These are phyloP conservation scores for Silene noctiflora DNA, from an alignment of 179 eudicot species.

Conservation along the genomic window DNA sequence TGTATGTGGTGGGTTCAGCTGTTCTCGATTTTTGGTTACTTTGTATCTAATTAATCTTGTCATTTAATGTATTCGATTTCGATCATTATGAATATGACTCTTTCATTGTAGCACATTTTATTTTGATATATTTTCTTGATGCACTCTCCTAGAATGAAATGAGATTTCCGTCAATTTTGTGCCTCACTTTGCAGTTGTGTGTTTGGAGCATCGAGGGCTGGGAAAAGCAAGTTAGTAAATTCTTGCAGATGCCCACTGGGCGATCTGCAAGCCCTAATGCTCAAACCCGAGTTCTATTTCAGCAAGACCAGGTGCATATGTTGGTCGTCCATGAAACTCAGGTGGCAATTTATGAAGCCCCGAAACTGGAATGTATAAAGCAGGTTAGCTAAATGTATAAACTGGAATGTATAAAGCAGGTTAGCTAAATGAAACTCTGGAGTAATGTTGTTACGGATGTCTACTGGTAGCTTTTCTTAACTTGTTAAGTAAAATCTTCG, in stretches of 20 bases:
- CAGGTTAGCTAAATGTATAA: conserved; percentile 42
- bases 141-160: neutral
- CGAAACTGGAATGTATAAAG: conserved; percentile 33
- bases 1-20: neutral
- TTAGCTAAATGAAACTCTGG: no score
- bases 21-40: neutral
- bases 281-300: conserved; percentile 40
- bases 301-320: conserved; percentile 38
- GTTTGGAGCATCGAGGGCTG: conserved; percentile 38
- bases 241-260: conserved; percentile 36
- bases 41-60: neutral
- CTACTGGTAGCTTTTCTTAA: neutral
- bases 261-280: conserved; percentile 24
- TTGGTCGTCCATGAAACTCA: conserved; percentile 40
- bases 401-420: conserved; percentile 39
- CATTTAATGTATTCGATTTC: neutral
- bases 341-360: conserved; percentile 41
- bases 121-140: neutral
- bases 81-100: neutral
- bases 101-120: neutral
- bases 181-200: conserved; percentile 30
- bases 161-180: neutral
- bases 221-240: conserved; percentile 38
- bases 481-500: neutral
- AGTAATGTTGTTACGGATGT: neutral